A percentile compares a stretch with the other conserved stretches of the same genome.
phyloP scores from a whole-genome alignment of 768 basidiomycete species.

The Lepiota subincarnata region DNA sequence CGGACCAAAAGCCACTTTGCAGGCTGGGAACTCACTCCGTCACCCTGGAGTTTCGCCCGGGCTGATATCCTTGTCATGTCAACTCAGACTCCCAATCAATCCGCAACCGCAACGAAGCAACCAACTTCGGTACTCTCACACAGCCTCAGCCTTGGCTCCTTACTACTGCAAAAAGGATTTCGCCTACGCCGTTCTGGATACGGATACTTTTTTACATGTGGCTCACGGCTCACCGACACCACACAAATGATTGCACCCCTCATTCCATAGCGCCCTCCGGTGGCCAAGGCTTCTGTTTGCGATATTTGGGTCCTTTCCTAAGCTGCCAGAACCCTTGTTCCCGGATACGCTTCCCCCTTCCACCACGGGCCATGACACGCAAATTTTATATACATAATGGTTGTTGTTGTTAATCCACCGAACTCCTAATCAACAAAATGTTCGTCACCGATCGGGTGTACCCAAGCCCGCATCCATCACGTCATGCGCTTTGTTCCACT shows the following conservation, averaged over 20 bases:
- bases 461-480: conserved; percentile 9
- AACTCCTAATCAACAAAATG: conserved; percentile 10
- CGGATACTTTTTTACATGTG: conserved; percentile 6
- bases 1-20: neutral
- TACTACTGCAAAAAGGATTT: conserved; percentile 2
- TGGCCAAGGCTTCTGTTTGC: conserved; percentile 11
- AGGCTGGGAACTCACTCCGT: neutral
- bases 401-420: neutral
- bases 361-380: conserved; percentile 7
- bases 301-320: neutral
- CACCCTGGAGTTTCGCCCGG: neutral
- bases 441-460: conserved; percentile 9
- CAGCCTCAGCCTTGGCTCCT: conserved; percentile 2
- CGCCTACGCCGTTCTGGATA: conserved; percentile 9
- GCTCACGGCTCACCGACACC: neutral
- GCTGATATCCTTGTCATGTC: conserved; percentile 13
- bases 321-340: neutral
- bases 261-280: conserved; percentile 7
- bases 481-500: neutral
- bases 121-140: conserved; percentile 2
- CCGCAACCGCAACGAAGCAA: conserved; percentile 9
- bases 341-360: conserved; percentile 10
- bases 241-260: conserved; percentile 3
- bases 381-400: conserved; percentile 7
- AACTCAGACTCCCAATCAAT: conserved; percentile 2